A percentile compares a stretch with the other conserved stretches of the same genome.
Conservation (phyloP, 805 yeast genomes). For the Candida odintsovae region DNA sequence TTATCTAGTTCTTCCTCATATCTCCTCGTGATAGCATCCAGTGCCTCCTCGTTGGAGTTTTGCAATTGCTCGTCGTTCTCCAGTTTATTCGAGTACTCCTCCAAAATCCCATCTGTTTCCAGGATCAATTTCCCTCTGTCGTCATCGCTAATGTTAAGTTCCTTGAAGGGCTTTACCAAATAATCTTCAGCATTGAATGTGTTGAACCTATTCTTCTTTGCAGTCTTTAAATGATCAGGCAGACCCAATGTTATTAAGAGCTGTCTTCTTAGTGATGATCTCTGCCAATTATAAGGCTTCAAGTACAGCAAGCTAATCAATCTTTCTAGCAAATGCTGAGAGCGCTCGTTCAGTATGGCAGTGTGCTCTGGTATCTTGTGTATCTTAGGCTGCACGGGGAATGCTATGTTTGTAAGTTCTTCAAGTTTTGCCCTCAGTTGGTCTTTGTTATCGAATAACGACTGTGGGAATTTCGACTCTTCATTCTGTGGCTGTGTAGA, state of each 20-base stretch:
- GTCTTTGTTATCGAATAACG: conserved; percentile 6
- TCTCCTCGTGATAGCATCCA: conserved; percentile 30
- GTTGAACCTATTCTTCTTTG: conserved; percentile 17
- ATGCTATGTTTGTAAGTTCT: conserved; percentile 7
- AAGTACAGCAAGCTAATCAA: conserved; percentile 43
- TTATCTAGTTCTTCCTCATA: conserved; percentile 29
- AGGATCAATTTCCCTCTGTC: conserved; percentile 20
- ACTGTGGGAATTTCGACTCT: conserved; percentile 11
- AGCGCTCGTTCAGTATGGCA: conserved; percentile 26
- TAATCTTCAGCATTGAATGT: conserved; percentile 18
- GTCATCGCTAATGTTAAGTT: conserved; percentile 29
- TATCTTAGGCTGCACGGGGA: conserved; percentile 6
- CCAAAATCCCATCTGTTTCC: conserved; percentile 20
- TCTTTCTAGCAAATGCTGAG: conserved; percentile 37
- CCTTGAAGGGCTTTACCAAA: conserved; percentile 21
- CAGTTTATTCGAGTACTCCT: conserved; percentile 9
- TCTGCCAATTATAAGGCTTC: conserved; percentile 64
- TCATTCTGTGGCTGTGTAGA: neutral
- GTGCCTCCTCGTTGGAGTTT: conserved; percentile 28
- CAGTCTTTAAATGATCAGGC: conserved; percentile 59
- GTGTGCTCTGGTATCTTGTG: conserved; percentile 8
- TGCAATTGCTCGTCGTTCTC: conserved; percentile 13
- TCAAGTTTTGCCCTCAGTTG: conserved; percentile 5
- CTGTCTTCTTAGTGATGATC: conserved; percentile 58
- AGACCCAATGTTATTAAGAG: conserved; percentile 61